A percentile compares a stretch with the other conserved stretches of the same genome.
Evolutionary conservation across 2,329 filamentous ascomycete genomes (phyloP).

Genomic region (Penicillium glabrum): DNA sequence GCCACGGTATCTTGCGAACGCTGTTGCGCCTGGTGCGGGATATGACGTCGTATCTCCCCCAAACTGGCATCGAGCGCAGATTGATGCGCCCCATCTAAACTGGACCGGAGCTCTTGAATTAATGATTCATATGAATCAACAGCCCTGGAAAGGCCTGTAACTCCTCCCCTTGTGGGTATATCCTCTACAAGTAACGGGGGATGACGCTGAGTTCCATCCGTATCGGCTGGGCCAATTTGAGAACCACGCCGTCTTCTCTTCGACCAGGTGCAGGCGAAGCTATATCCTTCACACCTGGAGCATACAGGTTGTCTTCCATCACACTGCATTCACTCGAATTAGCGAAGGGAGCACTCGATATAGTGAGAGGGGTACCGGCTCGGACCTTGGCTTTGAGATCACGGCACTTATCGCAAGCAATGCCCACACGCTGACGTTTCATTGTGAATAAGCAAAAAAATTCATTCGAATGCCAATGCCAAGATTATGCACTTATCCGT

Average conservation of each 20-base stretch:
- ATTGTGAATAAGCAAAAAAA: not conserved
- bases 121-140: constrained; percentile 15
- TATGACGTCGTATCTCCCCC: not conserved
- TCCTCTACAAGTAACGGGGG: not conserved
- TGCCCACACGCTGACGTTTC: constrained; percentile 20
- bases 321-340: constrained; percentile 17
- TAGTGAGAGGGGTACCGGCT: not conserved
- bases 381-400: constrained; percentile 25
- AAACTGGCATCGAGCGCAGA: not conserved
- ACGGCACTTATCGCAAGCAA: constrained; percentile 26
- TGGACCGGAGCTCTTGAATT: constrained; percentile 12
- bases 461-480: too few species aligned
- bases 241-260: constrained; percentile 9
- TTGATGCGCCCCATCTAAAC: constrained; percentile 6
- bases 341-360: not conserved
- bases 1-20: not conserved
- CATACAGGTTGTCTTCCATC: constrained; percentile 29
- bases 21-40: not conserved
- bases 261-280: constrained; percentile 27
- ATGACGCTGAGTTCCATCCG: not conserved
- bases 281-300: constrained; percentile 29
- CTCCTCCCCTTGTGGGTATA: not conserved
- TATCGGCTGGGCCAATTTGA: not conserved
- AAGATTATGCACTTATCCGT: too few species aligned
- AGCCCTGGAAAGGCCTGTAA: not conserved